Base-by-base conservation (phyloP, 345 rosid genomes). In the Tarenaya hassleriana region DNA sequence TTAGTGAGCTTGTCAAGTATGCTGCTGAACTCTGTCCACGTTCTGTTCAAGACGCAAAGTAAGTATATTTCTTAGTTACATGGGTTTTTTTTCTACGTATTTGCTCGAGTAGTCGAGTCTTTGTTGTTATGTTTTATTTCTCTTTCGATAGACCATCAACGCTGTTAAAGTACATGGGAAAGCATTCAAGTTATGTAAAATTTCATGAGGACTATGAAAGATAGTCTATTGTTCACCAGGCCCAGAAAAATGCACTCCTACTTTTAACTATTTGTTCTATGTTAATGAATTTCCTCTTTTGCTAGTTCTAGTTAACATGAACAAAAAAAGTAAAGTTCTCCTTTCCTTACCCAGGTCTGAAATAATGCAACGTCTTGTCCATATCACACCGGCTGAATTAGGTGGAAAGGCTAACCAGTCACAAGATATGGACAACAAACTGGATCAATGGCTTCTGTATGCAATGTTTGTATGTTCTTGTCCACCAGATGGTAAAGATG, bases 361-460 rank as follows among this genome's bases (percentile, higher is more conserved):
- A 70, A 82, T 84, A 63, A 71, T 78, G 66, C 80, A 73, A 44
- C 95, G 96, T 47, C 95, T 92, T 56, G 84, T 81, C 44, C 79
- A 83, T 75, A 81, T 92, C 31, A 92, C 97, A 45, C 98, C 98
- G 41, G 69, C 64, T 68, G 98, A 92, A 68, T 64, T 92, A 51
- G 98, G 98, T 43, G 98, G 91, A 69, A 92, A 81, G 78, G 88
- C 94, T 60, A 79, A 68, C 72, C 89, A 82, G 67, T 72, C 94
- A 50, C 96, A 77, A 73, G 98, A 92, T 74, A 72, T 77, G 49
- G 98, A 92, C 67, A 84, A 74, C 73, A 88, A 88, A 71, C 79
- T 83, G 68, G 98, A 92, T 67, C 98, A 92, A 68, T 88, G 98
- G 98, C 91, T 88, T 57, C 72, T 92, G 75, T 92, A 92, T 67